Evolutionary conservation across 2,329 filamentous ascomycete species (phyloP).

Genomic region (Cadophora luteo-olivacea): DNA sequence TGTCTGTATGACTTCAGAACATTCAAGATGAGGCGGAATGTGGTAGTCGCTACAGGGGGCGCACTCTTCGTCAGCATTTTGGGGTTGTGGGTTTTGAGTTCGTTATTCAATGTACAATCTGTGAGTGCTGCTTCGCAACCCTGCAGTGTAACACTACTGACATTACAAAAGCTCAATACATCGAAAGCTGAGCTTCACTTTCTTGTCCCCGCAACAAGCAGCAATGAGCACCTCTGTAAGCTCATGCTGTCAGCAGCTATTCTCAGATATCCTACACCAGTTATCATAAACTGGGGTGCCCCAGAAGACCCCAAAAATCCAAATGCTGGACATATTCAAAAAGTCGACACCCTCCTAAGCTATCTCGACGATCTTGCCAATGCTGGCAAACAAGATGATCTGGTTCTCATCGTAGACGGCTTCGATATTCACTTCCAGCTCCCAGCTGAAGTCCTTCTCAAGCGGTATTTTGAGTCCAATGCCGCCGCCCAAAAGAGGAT

Average conservation of each 20-base stretch:
- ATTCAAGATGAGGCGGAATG: constrained; percentile 5
- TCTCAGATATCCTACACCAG: constrained; percentile 1
- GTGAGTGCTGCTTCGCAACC: neutral
- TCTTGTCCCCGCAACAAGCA: constrained; percentile 8
- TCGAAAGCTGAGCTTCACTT: neutral
- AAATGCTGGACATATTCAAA: neutral
- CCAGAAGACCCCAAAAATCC: neutral
- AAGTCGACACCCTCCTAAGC: neutral
- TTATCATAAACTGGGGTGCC: constrained; percentile 6
- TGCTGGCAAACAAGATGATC: neutral
- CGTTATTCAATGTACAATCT: constrained; percentile 1
- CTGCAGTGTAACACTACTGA: neutral
- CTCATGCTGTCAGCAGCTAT: constrained; percentile 11
- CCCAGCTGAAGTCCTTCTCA: constrained; percentile 8
- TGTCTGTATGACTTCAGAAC: neutral
- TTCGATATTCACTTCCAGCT: constrained; percentile 18
- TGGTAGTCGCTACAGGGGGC: neutral
- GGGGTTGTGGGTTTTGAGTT: constrained; percentile 1
- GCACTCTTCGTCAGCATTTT: constrained; percentile 9
- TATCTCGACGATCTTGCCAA: constrained; percentile 3
- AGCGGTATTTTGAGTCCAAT: constrained; percentile 28
- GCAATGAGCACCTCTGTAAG: constrained; percentile 10
- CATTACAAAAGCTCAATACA: neutral
- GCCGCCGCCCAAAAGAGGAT: neutral
- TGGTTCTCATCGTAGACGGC: constrained; percentile 16